Evolutionary conservation across 345 rosid species (phyloP), one percentile per base, ranked within the genome.

Genomic region (Angophora floribunda): DNA sequence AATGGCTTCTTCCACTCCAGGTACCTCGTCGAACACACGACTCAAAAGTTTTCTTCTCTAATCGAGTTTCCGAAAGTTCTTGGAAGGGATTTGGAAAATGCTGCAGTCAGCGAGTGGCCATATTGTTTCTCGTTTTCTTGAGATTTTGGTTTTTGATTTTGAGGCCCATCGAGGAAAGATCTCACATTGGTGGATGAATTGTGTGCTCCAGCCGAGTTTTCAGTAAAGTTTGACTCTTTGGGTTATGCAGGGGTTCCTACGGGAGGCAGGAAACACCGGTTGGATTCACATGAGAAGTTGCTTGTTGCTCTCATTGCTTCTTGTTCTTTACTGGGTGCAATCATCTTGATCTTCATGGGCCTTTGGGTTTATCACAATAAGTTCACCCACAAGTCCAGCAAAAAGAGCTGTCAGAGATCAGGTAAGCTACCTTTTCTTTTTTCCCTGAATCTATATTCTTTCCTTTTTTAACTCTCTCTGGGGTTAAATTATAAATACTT

Each of bases 361-460:
- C 92, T 91, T 85, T 95, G 96, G 96, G 32, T 89, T 90, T 93
- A 89, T 86, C 89, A 55, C 87, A 89, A 90, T 88, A 96, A 91
- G 91, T 90, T 70, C 65, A 15, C 50, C 61, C 90, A 89, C 36
- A 87, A 75, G 84, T 41, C 84, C 84, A 75, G 49, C 84, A 41
- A 75, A 75, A 75, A 9, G 84, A 75, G 57, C 89, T 86, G 90
- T 51, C 94, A 89, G 57, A 89, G 63, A 88, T 92, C 96, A 91
- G 98, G 98, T 96, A 89, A 75, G 19, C 86, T 88, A 41, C 15
- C 61, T 87, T 88, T 86, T 50, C 45, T 22, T 13, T 67, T n/a
- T 30, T 67, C 16, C 55, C 47, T 13, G 51, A n/a, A 59, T 9
- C 47, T 55, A 32, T 26, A 2, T 51, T 51, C 82, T 19, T 22